Percentiles rank a stretch among this genome's conserved stretches.
These are phyloP conservation scores for Fusarium robinianum DNA, from an alignment of 2,329 filamentous ascomycete genomes.

Conservation along the genomic window DNA sequence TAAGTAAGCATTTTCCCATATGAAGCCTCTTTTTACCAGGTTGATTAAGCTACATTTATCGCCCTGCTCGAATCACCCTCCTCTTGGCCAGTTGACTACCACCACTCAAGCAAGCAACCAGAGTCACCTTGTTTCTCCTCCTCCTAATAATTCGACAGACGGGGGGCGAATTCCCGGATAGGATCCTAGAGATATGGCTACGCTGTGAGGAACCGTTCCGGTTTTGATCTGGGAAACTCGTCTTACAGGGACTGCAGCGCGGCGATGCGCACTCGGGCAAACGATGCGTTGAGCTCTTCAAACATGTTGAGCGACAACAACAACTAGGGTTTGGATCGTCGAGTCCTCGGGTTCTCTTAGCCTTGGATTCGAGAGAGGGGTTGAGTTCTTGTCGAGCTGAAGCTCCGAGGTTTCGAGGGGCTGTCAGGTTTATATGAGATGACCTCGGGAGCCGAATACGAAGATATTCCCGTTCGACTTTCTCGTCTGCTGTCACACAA, in stretches of 20 bases:
- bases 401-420: too few species aligned
- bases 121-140: slow-evolving; percentile 31
- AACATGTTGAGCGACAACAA: too few species aligned
- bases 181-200: slow-evolving; percentile 7
- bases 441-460: too few species aligned
- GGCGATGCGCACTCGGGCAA: slow-evolving; percentile 54
- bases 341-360: too few species aligned
- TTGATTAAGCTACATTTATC: slow-evolving; percentile 7
- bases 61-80: slow-evolving; percentile 30
- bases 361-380: too few species aligned
- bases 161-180: slow-evolving; percentile 8
- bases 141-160: slow-evolving; percentile 26
- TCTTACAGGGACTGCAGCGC: slow-evolving; percentile 54
- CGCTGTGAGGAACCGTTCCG: too few species aligned
- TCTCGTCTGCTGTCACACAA: too few species aligned
- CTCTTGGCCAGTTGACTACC: slow-evolving; percentile 29
- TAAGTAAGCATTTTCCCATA: not conserved
- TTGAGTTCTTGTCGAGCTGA: not conserved
- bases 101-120: slow-evolving; percentile 25
- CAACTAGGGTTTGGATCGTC: too few species aligned
- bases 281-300: slow-evolving; percentile 48
- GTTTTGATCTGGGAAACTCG: not conserved
- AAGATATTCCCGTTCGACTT: too few species aligned
- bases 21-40: too few species aligned
- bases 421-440: too few species aligned